These are phyloP conservation scores for Pseudonitzschia delicatissima DNA, from an alignment of 108 stramenopile genomes.

Conservation along the genomic window DNA sequence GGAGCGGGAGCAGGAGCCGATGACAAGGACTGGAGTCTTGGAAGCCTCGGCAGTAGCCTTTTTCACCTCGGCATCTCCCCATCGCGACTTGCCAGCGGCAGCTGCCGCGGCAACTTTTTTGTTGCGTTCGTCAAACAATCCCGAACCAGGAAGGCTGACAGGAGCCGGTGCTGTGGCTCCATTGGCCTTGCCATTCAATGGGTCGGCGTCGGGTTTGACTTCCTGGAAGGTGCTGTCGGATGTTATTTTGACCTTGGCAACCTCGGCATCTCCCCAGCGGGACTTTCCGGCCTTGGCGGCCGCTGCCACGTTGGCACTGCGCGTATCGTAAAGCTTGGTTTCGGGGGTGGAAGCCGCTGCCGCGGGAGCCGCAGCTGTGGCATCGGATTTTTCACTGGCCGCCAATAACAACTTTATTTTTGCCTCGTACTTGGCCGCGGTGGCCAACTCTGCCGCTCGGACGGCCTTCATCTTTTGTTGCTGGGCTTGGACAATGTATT, in stretches of 20 bases:
- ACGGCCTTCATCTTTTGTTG: conserved; percentile 50
- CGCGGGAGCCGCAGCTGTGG: background rate
- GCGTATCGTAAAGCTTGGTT: conserved; percentile 31
- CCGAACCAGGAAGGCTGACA: background rate
- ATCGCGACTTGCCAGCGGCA: conserved; percentile 61
- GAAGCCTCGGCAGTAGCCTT: conserved; percentile 20
- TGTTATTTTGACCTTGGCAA: conserved; percentile 22
- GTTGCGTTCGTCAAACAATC: conserved; percentile 33
- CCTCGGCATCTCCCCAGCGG: conserved; percentile 73
- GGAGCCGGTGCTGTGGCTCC: background rate
- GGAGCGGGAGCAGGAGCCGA: background rate
- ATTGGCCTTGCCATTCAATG: background rate
- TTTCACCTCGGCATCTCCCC: conserved; percentile 52
- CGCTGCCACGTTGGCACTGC: conserved; percentile 59
- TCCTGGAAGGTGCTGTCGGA: background rate
- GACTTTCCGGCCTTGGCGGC: conserved; percentile 71
- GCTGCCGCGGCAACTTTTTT: conserved; percentile 40
- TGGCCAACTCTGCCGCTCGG: conserved; percentile 23
- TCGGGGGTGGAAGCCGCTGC: conserved; percentile 18
- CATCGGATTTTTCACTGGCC: background rate
- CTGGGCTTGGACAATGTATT: conserved; percentile 77
- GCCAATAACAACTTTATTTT: conserved; percentile 24
- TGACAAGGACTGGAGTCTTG: background rate
- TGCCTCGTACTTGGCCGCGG: conserved; percentile 31
- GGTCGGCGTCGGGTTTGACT: background rate